Evolutionary conservation across 805 yeast genomes (phyloP), one percentile per base, ranked within the genome.

Genomic region (Millerago galiae): DNA sequence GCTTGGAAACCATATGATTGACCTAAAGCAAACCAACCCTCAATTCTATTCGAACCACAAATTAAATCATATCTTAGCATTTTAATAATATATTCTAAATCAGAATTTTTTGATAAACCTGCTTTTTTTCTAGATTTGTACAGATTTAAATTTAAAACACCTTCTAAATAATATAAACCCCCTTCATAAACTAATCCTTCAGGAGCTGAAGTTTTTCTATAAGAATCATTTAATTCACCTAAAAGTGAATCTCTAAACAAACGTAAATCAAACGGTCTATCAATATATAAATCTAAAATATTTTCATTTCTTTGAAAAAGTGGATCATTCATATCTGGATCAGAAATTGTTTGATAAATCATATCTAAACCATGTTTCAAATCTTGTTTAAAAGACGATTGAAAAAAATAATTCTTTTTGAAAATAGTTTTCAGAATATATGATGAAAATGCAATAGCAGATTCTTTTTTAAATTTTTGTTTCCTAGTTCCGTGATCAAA

Each of bases 1-100:
- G 83, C 95, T 33, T 85, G 65, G 44, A 70, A 79, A 0, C 89
- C 81, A 51, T 74, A 89, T 0, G 91, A 80, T 55, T 82, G 88
- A 0, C 95, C 96, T 12, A 93, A 59, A 1, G 87, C 70, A 33
- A 79, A 67, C 99, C 99, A 93, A 8, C 86, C 78, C 60, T 93
- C 99, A 37, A 82, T 70, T 26, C 96, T 66, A 32, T 73, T 65
- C 2, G 83, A 72, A 4, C 83, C 79, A 52, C 80, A 80, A 1
- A 79, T 53, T 14, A 93, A 60, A 58, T 93, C 98, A 41, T 69
- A 66, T 38, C 70, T 72, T 45, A 89, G 70, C 59, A 81, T 74
- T 37, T 72, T 71, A 14, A 86, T 75, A 2, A 93, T 86, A 34
- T 75, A 72, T 44, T 85, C 93, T 30, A 91, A 59, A 54, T 89